Conservation (phyloP, 306 rosid species). For the Bauhinia variegata region DNA sequence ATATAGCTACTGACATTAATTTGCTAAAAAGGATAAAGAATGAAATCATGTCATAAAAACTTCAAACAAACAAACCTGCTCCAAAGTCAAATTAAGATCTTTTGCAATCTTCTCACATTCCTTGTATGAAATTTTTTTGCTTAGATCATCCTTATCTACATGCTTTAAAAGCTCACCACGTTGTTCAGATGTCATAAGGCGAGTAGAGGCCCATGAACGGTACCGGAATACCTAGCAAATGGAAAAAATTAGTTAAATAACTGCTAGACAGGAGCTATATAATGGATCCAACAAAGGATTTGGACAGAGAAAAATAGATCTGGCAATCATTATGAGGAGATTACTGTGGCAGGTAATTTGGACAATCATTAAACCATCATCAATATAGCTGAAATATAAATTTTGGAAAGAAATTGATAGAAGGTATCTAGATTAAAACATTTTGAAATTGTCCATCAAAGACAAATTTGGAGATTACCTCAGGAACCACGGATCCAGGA, state of each 20-base stretch:
- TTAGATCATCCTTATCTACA: slow-evolving; percentile 53
- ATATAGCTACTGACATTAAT: slow-evolving; percentile 16
- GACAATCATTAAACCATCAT: slow-evolving; percentile 5
- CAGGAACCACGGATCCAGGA: slow-evolving; percentile 89
- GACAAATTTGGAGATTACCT: slow-evolving; percentile 54
- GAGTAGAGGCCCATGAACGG: slow-evolving; percentile 84
- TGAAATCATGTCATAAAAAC: slow-evolving; percentile 31
- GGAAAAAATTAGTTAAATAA: slow-evolving; percentile 10
- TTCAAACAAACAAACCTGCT: slow-evolving; percentile 64
- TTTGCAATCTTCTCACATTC: slow-evolving; percentile 82
- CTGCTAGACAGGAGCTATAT: slow-evolving; percentile 4
- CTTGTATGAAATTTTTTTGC: slow-evolving; percentile 64
- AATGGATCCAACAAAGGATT: not conserved
- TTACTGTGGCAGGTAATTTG: not conserved
- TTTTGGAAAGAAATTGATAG: slow-evolving; percentile 21
- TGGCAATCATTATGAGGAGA: not conserved
- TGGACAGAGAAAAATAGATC: not conserved
- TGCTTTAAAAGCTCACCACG: slow-evolving; percentile 72
- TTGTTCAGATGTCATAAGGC: slow-evolving; percentile 84
- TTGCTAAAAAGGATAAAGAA: slow-evolving; percentile 31
- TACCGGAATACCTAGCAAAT: slow-evolving; percentile 63
- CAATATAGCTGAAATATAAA: not conserved
- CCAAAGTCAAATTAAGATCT: slow-evolving; percentile 77
- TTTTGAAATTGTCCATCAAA: slow-evolving; percentile 18
- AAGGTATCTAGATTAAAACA: slow-evolving; percentile 18